phyloP scores from a whole-genome alignment of 1,284 basidiomycete genomes.

The Rhodotorula sp. region DNA sequence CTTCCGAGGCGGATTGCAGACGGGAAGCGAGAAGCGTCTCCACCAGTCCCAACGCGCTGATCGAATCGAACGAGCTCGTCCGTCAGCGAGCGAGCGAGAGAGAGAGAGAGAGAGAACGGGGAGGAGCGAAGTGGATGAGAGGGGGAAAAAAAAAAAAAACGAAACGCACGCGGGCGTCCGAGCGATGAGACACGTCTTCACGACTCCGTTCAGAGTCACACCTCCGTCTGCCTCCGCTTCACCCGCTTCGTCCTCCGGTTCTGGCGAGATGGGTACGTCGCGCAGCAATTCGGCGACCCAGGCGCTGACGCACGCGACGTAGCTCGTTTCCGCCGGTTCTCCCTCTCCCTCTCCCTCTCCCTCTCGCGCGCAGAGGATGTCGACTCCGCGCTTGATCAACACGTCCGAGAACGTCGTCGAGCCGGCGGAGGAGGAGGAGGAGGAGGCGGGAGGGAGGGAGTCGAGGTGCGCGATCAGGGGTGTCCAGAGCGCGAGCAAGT shows the following conservation, averaged over 20 bases:
- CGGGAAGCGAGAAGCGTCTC: slow-evolving; percentile 1
- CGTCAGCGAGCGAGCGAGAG: not conserved
- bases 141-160: too few species aligned
- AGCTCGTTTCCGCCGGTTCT: slow-evolving; percentile 14
- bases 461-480: slow-evolving; percentile 66
- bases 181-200: slow-evolving; percentile 26
- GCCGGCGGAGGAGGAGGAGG: not conserved
- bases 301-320: slow-evolving; percentile 26
- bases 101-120: not conserved
- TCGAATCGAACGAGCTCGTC: too few species aligned
- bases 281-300: slow-evolving; percentile 36
- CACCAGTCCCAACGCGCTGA: slow-evolving; percentile 7
- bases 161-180: not conserved
- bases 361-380: slow-evolving; percentile 47
- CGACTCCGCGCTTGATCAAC: slow-evolving; percentile 58
- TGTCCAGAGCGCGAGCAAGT: slow-evolving; percentile 65
- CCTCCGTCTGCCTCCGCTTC: not conserved
- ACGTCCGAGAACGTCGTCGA: slow-evolving; percentile 52
- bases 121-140: too few species aligned
- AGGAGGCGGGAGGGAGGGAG: slow-evolving; percentile 18
- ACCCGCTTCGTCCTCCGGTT: not conserved
- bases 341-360: not conserved
- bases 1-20: not conserved
- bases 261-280: not conserved
- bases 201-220: slow-evolving; percentile 12